Evolutionary conservation across 352 stramenopile genomes (phyloP), one percentile per base, ranked within the genome.

Genomic region (Globisporangium recalcitrans): DNA sequence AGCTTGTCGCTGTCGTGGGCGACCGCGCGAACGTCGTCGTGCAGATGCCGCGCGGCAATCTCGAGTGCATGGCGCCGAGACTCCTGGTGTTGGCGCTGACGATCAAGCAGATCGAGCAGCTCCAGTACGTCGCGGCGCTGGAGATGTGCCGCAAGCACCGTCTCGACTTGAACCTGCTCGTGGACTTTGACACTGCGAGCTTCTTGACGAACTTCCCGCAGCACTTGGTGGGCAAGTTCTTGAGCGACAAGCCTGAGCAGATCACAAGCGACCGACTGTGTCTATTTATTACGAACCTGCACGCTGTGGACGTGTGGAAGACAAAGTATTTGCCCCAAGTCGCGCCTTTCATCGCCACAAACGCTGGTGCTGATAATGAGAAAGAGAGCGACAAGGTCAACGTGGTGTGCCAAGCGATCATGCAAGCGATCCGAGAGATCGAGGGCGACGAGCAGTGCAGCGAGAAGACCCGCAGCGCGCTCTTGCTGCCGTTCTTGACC

Each of bases 141-240:
- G 85, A 94, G 32, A 68, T 88, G 49, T 82, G 78, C 48, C 82
- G 85, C n/a, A 83, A 82, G 34, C 85, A 94, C 49, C 83, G 85
- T 9, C 49, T 94, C 7, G 85, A 94, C 55, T 56, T 94, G 52
- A 92, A 92, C 58, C 14, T 94, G 38, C 74, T 94, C 3, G 78
- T 91, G 22, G 83, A 94, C 51, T 82, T 78, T 48, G 62, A 90
- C 29, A 58, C 66, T 3, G 19, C 61, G n/a, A 58, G 14, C 10
- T 92, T 94, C 38, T 26, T 88, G 3, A 31, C 52, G 22, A 63
- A 64, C 31, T 74, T 87, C 0, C 22, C 65, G 0, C 34, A 52
- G 22, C 63, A 70, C 14, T 46, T 87, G 5, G 10, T 90, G 21
- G 52, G 76, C 9, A 26, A 31, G 21, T 74, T 80, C 44, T 48